Conservation (phyloP, 2,329 filamentous ascomycete genomes). For the Aspergillus pseudotamarii region DNA sequence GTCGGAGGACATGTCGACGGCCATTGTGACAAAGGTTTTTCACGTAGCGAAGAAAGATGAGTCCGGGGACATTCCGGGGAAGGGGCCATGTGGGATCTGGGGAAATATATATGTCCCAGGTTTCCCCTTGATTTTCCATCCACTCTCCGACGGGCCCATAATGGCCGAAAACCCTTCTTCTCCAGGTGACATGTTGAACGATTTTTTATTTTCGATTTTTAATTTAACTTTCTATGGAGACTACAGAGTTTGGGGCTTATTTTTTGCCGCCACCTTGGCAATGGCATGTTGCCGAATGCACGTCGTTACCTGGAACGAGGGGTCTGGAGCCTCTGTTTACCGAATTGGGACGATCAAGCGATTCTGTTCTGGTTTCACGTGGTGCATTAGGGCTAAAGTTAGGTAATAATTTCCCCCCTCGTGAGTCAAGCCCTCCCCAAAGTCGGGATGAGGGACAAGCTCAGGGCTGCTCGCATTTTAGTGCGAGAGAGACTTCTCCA, state of each 20-base stretch:
- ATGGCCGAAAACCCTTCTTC: neutral
- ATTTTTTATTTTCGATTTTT: neutral
- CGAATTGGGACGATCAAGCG: neutral
- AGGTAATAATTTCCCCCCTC: neutral
- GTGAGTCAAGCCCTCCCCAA: neutral
- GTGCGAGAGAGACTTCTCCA: neutral
- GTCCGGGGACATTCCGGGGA: constrained; percentile 6
- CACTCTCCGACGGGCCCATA: neutral
- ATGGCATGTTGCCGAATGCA: neutral
- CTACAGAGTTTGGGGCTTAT: neutral
- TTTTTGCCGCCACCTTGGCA: neutral
- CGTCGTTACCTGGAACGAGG: neutral
- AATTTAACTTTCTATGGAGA: neutral
- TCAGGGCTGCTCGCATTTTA: neutral
- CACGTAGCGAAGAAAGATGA: neutral
- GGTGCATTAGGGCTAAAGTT: neutral
- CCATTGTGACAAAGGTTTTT: constrained; percentile 1
- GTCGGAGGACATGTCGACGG: constrained; percentile 2
- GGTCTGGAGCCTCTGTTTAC: constrained; percentile 1
- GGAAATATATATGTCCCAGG: constrained; percentile 3
- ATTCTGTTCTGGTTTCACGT: neutral
- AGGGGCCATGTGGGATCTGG: constrained; percentile 5
- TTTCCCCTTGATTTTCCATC: neutral
- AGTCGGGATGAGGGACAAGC: neutral
- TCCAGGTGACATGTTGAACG: neutral